These are phyloP conservation scores for Botrytis byssoidea DNA, from an alignment of 2,329 filamentous ascomycete genomes.

Conservation along the genomic window DNA sequence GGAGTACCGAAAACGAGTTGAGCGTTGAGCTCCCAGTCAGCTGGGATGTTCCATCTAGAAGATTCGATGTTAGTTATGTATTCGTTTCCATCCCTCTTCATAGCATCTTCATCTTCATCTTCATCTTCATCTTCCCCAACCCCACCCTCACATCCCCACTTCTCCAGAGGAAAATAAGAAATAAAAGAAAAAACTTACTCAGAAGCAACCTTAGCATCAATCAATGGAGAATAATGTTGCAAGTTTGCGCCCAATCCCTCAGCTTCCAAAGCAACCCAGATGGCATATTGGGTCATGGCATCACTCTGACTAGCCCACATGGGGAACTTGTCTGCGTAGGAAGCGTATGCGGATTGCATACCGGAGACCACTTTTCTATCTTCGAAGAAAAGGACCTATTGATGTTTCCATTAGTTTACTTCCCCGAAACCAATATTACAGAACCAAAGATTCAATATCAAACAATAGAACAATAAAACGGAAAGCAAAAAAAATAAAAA, in stretches of 20 bases:
- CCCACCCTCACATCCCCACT: neutral
- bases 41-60: conserved; percentile 65
- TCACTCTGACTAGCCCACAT: conserved; percentile 72
- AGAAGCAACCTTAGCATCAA: conserved; percentile 66
- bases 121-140: neutral
- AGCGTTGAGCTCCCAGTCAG: conserved; percentile 72
- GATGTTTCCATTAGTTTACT: neutral
- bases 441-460: too few relatives aligned
- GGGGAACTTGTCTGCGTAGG: conserved; percentile 79
- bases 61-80: neutral
- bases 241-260: conserved; percentile 86
- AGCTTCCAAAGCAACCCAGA: conserved; percentile 80
- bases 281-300: conserved; percentile 77
- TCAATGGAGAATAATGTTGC: conserved; percentile 89
- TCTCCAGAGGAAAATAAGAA: neutral
- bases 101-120: neutral
- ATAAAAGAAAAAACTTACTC: neutral
- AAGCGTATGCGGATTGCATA: conserved; percentile 66
- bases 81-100: neutral
- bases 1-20: conserved; percentile 80
- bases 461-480: neutral
- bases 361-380: conserved; percentile 65
- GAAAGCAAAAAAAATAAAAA: conserved; percentile 6
- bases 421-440: neutral
- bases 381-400: conserved; percentile 78